Base-by-base conservation (phyloP, 2,329 filamentous ascomycete genomes). In the Apiospora rasikravindrae region DNA sequence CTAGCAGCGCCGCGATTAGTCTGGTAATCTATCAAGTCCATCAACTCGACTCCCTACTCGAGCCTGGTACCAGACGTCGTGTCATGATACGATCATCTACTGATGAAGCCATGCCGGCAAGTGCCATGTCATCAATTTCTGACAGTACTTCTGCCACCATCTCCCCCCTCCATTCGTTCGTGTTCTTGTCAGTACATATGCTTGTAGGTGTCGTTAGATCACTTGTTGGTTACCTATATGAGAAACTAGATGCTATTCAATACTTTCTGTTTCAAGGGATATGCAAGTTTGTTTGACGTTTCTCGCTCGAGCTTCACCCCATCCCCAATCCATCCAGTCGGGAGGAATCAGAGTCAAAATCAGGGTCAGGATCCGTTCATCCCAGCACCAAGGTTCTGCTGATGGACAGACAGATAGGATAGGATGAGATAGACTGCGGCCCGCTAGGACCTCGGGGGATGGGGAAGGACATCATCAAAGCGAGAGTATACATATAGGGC, bases 261-360 rank as follows among this genome's bases (percentile, higher is more conserved):
- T n/a, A 33, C 57, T n/a, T 40, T 5, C 57, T 64, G 57, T 64
- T 64, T 64, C 57, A 64, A 64, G 57, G 57, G 57, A 64, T 64
- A 40, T 64, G 57, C 57, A 40, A 40, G 57, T 40, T 64, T 64
- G 57, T 64, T 64, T 64, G 57, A 64, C 57, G 57, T 64, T 64
- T 64, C 22, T 64, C 33, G 57, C 57, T 64, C 33, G 33, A 64
- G 33, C 57, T 64, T 64, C 57, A 64, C 13, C 57, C 57, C 57
- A 64, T 37, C 7, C 33, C 57, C 29, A 19, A 40, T 64, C 57
- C 57, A 64, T 40, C 57, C 33, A 40, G 33, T n/a, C 57, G 57
- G 57, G 57, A 40, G 40, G 33, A 22, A 64, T 64, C 29, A 64
- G 57, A 64, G 10, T 64, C 53, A 61, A 7, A 61, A 61, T 33